A percentile compares a stretch with the other conserved stretches of the same genome.
Conservation (phyloP, 495 filamentous ascomycete genomes). For the Parathielavia hyrcaniae region DNA sequence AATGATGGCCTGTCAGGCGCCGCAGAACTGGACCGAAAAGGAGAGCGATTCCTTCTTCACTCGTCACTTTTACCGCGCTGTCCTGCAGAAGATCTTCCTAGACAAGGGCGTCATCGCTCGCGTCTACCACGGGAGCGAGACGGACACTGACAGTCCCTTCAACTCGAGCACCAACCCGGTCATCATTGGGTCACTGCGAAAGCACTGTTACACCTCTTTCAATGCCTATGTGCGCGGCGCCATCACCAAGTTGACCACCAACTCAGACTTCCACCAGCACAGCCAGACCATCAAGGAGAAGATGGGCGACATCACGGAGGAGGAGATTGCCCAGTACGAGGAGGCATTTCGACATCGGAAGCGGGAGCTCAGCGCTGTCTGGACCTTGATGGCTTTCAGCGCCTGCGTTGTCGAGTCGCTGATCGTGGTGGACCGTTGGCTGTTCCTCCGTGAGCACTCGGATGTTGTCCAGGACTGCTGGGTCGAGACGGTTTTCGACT, state of each 20-base stretch:
- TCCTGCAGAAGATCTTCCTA: conserved; percentile 83
- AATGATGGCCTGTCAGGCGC: conserved; percentile 95
- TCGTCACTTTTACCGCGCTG: conserved; percentile 85
- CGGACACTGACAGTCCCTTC: conserved; percentile 39
- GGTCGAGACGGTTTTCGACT: conserved; percentile 93
- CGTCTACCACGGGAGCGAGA: conserved; percentile 43
- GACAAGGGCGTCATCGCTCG: conserved; percentile 67
- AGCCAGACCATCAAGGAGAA: conserved; percentile 52
- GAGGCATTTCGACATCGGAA: conserved; percentile 54
- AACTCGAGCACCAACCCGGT: conserved; percentile 60
- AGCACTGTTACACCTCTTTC: conserved; percentile 73
- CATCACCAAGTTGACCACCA: conserved; percentile 60
- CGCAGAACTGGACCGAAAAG: conserved; percentile 75
- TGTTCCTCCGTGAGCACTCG: conserved; percentile 74
- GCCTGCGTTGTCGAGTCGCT: conserved; percentile 79
- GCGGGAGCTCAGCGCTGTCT: conserved; percentile 77
- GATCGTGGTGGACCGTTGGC: conserved; percentile 88
- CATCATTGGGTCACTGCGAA: conserved; percentile 78
- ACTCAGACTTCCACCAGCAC: conserved; percentile 48
- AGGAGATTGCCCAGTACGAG: conserved; percentile 66
- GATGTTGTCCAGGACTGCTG: conserved; percentile 64
- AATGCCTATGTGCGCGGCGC: conserved; percentile 73
- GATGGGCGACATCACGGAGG: conserved; percentile 60
- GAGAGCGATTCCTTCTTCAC: conserved; percentile 87
- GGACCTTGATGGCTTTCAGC: conserved; percentile 94